Base-by-base conservation (phyloP, 2,329 filamentous ascomycete genomes). In the Biscogniauxia marginata region DNA sequence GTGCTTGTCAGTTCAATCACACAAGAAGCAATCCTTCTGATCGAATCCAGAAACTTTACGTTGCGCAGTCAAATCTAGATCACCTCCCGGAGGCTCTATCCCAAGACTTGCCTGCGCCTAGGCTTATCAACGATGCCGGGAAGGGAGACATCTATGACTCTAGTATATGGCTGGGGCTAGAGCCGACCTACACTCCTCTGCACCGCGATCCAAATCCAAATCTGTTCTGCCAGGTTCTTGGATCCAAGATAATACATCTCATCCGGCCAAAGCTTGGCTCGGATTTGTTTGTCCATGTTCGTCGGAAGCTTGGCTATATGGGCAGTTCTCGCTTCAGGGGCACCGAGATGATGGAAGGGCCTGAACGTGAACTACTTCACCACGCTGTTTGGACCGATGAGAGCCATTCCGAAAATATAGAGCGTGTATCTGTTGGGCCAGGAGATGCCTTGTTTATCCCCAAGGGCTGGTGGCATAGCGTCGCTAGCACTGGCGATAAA, bases 181-280 rank as follows among this genome's bases (percentile, higher is more conserved):
- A 91, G 43, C 91, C 91, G 0, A 97, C 93, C 0, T 92, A 91
- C 65, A 97, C 95, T 0, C 92, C 95, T 3, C 77, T 96, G 3
- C 95, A 99, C 73, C 84, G 89, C 53, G 95, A 99, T 67, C 95
- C 95, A 0, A 98, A 98, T 66, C 91, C 91, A 0, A 99, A 99
- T 69, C 67, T 97, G 0, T 96, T 98, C 70, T 84, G 90, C 47
- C 95, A 99, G 73, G 73, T 98, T 11, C 84, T 84, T 16, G 85
- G 90, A 3, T 73, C 69, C 51, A 99, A 99, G 73, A 70, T 76
- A 0, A 77, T 97, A 16, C 81, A 92, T n/a, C 70, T 97, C 11
- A 79, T 93, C 56, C 75, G 79, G 4, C 91, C 92, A 0, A 67
- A 73, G 0, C 67, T 77, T 3, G 95, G 95, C 0, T 75, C 82